Evolutionary conservation across 306 rosid genomes (phyloP).

Genomic region (Fragaria nilgerrensis): DNA sequence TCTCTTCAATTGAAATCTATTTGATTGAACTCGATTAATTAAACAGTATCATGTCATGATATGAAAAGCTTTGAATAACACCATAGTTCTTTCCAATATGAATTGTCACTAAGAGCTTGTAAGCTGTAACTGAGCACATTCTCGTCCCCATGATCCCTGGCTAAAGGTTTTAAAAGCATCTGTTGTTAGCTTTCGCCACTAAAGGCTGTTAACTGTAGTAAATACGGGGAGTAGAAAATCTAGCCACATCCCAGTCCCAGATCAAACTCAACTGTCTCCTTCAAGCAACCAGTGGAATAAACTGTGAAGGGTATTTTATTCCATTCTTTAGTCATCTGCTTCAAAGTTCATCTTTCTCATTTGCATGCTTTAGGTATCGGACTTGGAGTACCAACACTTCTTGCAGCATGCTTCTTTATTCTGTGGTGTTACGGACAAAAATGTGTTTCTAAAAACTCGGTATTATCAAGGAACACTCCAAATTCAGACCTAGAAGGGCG

Average conservation of each 20-base stretch:
- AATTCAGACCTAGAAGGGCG: conserved; percentile 32
- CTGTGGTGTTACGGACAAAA: conserved; percentile 15
- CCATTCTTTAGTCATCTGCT: neutral
- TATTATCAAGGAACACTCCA: conserved; percentile 15
- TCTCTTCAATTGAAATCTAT: neutral
- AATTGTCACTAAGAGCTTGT: neutral
- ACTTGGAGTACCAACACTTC: neutral
- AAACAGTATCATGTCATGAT: neutral
- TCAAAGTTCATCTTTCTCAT: too few species aligned
- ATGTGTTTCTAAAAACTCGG: neutral
- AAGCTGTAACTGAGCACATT: neutral
- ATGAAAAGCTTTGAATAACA: neutral
- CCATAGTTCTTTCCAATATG: neutral
- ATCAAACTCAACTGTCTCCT: neutral
- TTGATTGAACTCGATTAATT: neutral
- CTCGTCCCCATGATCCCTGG: neutral
- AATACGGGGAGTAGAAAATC: neutral
- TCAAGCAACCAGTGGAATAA: neutral
- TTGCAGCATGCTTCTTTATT: neutral
- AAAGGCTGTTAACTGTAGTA: neutral
- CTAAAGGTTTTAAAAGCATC: neutral
- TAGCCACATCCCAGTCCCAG: neutral
- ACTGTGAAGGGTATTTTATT: neutral
- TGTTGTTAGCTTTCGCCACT: neutral
- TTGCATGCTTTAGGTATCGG: conserved; percentile 25